These are phyloP conservation scores for Ilyonectria sp. DNA, from an alignment of 2,329 filamentous ascomycete genomes.

Conservation along the genomic window DNA sequence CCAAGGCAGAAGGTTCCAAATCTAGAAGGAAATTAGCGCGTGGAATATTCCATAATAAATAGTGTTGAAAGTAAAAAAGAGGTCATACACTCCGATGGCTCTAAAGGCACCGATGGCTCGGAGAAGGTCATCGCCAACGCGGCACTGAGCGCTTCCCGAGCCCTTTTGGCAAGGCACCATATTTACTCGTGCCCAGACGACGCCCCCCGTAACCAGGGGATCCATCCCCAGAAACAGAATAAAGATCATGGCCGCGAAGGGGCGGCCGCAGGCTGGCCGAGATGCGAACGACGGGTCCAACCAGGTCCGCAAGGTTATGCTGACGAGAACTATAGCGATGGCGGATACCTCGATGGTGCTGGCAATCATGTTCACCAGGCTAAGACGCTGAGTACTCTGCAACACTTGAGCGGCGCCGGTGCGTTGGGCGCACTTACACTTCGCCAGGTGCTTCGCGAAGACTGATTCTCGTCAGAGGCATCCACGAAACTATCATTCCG, in stretches of 20 bases:
- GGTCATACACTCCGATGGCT: not conserved
- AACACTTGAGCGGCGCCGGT: not conserved
- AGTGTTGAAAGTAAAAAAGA: not conserved
- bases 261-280: no score
- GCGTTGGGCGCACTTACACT: not conserved
- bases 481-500: not conserved
- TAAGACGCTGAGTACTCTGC: not conserved
- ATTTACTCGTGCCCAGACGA: not conserved
- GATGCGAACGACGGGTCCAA: no score
- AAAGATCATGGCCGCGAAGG: not conserved
- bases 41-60: no score
- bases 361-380: not conserved
- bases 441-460: not conserved
- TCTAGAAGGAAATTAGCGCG: not conserved
- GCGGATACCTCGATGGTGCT: not conserved
- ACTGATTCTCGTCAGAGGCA: constrained; percentile 1
- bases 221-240: not conserved
- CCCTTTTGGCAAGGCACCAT: not conserved
- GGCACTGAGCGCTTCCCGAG: not conserved
- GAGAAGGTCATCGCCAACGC: not conserved
- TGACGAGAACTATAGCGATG: not conserved
- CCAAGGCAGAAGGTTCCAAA: not conserved
- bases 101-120: not conserved
- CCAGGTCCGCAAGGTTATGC: no score
- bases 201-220: not conserved